Base-by-base conservation (phyloP, 176 grass and related monocot genomes). In the Oropetium thomaeum region DNA sequence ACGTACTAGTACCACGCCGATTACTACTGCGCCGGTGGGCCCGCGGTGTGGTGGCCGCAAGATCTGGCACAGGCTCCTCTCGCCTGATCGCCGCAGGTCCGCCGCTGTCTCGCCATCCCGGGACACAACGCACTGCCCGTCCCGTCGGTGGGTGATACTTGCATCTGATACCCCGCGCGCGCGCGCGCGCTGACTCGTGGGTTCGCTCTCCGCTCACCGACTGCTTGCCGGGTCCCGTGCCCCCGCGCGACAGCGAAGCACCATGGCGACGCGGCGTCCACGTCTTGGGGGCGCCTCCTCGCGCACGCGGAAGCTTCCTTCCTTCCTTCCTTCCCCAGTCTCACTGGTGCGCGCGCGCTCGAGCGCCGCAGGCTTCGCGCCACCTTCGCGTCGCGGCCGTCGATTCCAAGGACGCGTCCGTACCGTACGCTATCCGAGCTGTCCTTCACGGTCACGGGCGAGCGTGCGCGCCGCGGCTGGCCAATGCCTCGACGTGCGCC, bases 331-430 rank as follows among this genome's bases (percentile, higher is more conserved):
- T n/a, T n/a, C n/a, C n/a, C n/a, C n/a, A n/a, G n/a, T n/a, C n/a
- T n/a, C n/a, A n/a, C n/a, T n/a, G n/a, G n/a, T n/a, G n/a, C n/a
- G n/a, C n/a, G n/a, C n/a, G n/a, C n/a, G n/a, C n/a, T n/a, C n/a
- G n/a, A n/a, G n/a, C n/a, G n/a, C n/a, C n/a, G n/a, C n/a, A n/a
- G 48, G 66, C 83, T 77, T 86, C 80, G 71, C 73, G 51, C 83
- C 62, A 66, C 51, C 70, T 84, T 81, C 90, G 4, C 51, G 31
- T 80, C 48, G 29, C 60, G 5, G 15, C 74, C 32, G 45, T 20
- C 44, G 27, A 61, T 86, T 62, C 45, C 31, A 64, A 88, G 53
- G 62, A 26, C 10, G 30, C 49, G 32, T 48, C 77, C 76, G 77
- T 88, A 61, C 70, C 70, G 70, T 75, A 75, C 87, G 69, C 37